Percentiles rank a stretch among this genome's conserved stretches.
phyloP scores from a whole-genome alignment of 2,329 filamentous ascomycete genomes.

The Aspergillus chevalieri region DNA sequence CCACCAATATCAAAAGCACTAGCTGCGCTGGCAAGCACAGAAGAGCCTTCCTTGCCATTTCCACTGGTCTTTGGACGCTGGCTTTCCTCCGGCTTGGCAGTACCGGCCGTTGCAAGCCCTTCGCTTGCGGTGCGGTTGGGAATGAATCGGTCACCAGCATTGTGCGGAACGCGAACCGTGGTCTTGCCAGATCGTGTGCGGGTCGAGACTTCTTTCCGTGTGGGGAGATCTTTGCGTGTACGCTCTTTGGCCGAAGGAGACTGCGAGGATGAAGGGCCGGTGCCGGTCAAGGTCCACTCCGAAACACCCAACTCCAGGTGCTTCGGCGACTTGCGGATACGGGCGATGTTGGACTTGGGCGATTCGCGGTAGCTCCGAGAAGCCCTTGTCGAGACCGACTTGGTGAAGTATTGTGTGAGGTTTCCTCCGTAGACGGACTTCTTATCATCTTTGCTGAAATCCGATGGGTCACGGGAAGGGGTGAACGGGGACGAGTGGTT shows the following conservation, averaged over 20 bases:
- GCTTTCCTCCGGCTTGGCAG: slow-evolving; percentile 77
- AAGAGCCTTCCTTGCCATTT: slow-evolving; percentile 63
- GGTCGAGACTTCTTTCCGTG: slow-evolving; percentile 48
- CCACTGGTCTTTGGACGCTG: slow-evolving; percentile 66
- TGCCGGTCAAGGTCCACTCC: slow-evolving; percentile 85
- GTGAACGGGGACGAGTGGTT: slow-evolving; percentile 70
- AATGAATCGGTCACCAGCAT: slow-evolving; percentile 87
- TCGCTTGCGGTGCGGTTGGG: slow-evolving; percentile 89
- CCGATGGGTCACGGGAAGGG: slow-evolving; percentile 56
- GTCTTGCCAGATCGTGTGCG: slow-evolving; percentile 59
- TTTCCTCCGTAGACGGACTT: slow-evolving; percentile 76
- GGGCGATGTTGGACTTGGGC: slow-evolving; percentile 85
- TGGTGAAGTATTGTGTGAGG: slow-evolving; percentile 71
- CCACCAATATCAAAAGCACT: slow-evolving; percentile 59
- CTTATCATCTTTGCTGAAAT: slow-evolving; percentile 47
- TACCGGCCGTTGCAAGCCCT: slow-evolving; percentile 72
- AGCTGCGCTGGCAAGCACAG: slow-evolving; percentile 68
- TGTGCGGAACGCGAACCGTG: slow-evolving; percentile 60
- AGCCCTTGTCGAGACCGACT: slow-evolving; percentile 45
- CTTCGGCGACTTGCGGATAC: slow-evolving; percentile 66
- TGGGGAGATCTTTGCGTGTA: slow-evolving; percentile 49
- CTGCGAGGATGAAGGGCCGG: slow-evolving; percentile 53
- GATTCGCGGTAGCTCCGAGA: slow-evolving; percentile 66
- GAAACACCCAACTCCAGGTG: slow-evolving; percentile 87
- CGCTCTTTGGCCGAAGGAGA: slow-evolving; percentile 55